These are phyloP conservation scores for Cephaloascus albidus DNA, from an alignment of 805 yeast species.

Conservation along the genomic window DNA sequence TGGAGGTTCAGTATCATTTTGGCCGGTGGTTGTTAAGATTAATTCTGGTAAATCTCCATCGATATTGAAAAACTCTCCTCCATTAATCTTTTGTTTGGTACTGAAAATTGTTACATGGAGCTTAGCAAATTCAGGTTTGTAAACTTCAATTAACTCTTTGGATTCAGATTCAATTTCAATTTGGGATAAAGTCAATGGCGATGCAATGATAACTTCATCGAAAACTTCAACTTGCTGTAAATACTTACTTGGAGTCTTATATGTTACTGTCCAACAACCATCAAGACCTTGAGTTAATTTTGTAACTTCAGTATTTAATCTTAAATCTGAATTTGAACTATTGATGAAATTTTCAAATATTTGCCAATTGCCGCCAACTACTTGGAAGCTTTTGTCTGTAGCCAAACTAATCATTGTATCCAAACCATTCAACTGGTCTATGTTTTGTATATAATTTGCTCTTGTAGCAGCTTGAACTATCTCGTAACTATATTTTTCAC, in stretches of 20 bases:
- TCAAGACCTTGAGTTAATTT: constrained; percentile 4
- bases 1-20: constrained; percentile 5
- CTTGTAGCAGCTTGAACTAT: constrained; percentile 31
- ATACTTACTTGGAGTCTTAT: neutral
- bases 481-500: constrained; percentile 14
- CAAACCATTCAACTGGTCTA: constrained; percentile 31
- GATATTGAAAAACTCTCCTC: constrained; percentile 8
- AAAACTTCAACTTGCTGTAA: constrained; percentile 10
- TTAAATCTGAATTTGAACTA: constrained; percentile 20
- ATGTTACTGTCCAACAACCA: constrained; percentile 2
- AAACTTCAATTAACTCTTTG: neutral
- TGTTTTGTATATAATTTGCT: constrained; percentile 32
- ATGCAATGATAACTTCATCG: constrained; percentile 36
- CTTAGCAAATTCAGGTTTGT: constrained; percentile 21
- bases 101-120: constrained; percentile 27
- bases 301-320: constrained; percentile 14
- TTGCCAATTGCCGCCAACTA: constrained; percentile 35
- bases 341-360: constrained; percentile 31
- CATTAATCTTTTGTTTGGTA: constrained; percentile 9
- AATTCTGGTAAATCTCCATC: constrained; percentile 11
- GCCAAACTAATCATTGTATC: constrained; percentile 30
- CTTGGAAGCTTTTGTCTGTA: constrained; percentile 20
- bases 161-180: constrained; percentile 7
- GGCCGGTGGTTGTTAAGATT: constrained; percentile 12
- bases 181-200: constrained; percentile 24